phyloP scores from a whole-genome alignment of 495 filamentous ascomycete genomes.

The Podospora anserina region DNA sequence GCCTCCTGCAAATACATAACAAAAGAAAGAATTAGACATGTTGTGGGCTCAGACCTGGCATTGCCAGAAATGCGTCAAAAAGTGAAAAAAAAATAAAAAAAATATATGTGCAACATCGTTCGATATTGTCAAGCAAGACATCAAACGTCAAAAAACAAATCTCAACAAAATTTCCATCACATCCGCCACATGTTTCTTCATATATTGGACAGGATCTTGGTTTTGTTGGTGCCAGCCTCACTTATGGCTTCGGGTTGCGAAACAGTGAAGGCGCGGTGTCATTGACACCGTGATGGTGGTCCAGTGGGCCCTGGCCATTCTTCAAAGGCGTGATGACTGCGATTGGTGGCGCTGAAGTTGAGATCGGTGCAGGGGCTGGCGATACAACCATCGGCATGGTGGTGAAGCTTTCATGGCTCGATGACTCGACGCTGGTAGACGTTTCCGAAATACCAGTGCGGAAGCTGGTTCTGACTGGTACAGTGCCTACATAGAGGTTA shows the following conservation, averaged over 20 bases:
- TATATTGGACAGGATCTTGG: not conserved
- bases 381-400: not conserved
- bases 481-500: not conserved
- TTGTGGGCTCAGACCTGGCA: not conserved
- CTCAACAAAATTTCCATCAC: not conserved
- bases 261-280: not conserved
- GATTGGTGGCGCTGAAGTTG: slow-evolving; percentile 1
- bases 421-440: not conserved
- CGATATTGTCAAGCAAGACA: not conserved
- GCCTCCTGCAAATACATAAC: not conserved
- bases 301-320: slow-evolving; percentile 23
- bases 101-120: slow-evolving; percentile 10
- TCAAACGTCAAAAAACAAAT: slow-evolving; percentile 1
- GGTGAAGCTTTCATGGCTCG: not conserved
- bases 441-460: not conserved
- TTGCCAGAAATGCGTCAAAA: not conserved
- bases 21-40: not conserved
- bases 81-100: not conserved
- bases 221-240: not conserved
- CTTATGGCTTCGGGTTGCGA: not conserved
- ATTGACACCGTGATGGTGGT: slow-evolving; percentile 29
- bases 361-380: not conserved
- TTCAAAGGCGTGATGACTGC: slow-evolving; percentile 18
- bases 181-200: not conserved
- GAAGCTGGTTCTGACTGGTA: not conserved